Conservation (phyloP, 805 yeast species). For the Ogataea trehalophila region DNA sequence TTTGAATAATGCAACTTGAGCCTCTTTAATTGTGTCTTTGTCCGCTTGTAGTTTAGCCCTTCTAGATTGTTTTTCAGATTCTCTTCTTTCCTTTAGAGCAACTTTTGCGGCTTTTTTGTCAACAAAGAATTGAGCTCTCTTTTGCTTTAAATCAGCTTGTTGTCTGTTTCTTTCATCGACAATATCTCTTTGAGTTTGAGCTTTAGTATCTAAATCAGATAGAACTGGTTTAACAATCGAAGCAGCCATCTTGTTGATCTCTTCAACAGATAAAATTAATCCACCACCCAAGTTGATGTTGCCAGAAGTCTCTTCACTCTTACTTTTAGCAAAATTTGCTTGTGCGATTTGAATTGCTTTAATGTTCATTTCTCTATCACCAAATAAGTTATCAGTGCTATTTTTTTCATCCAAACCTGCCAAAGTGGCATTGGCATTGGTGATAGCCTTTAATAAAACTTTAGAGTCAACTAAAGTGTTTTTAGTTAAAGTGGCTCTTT, state of each 20-base stretch:
- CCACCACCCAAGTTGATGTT: constrained; percentile 87
- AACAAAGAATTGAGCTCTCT: constrained; percentile 32
- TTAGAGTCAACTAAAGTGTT: constrained; percentile 37
- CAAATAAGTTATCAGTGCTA: constrained; percentile 21
- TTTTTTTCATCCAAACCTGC: constrained; percentile 23
- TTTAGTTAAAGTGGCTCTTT: constrained; percentile 34
- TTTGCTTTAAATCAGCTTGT: constrained; percentile 37
- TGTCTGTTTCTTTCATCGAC: constrained; percentile 41
- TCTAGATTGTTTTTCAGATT: constrained; percentile 31
- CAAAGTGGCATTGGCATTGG: constrained; percentile 39
- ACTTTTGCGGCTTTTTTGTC: constrained; percentile 36
- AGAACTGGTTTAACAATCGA: constrained; percentile 80
- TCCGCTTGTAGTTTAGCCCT: constrained; percentile 45
- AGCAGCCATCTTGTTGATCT: constrained; percentile 75
- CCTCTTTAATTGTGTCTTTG: constrained; percentile 41
- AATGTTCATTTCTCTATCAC: constrained; percentile 43
- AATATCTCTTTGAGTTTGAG: constrained; percentile 57
- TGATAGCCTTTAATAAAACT: constrained; percentile 47
- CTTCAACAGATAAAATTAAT: constrained; percentile 64
- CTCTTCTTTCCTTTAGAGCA: constrained; percentile 32
- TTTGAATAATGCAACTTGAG: constrained; percentile 39
- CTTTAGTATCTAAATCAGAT: constrained; percentile 64
- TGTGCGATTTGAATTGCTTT: constrained; percentile 77
- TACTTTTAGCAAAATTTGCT: constrained; percentile 55
- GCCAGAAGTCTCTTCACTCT: constrained; percentile 35